Evolutionary conservation across 2,329 filamentous ascomycete genomes (phyloP).

Genomic region (Botrytis hyacinthi): DNA sequence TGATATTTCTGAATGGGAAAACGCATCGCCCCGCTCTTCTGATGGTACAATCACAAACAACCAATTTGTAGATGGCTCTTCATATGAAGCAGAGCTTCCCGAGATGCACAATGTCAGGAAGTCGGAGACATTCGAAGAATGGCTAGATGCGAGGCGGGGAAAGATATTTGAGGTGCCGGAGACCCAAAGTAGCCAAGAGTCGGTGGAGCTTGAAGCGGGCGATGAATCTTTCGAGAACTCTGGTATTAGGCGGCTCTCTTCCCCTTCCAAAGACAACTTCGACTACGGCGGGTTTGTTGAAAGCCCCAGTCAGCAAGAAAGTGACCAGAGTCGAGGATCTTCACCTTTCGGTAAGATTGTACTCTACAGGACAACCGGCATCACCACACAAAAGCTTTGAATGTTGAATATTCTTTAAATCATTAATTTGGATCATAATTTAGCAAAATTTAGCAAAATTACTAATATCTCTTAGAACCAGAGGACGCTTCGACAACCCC

Average conservation of each 20-base stretch:
- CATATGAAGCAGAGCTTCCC: not conserved
- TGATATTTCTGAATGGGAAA: not conserved
- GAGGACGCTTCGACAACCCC: slow-evolving; percentile 35
- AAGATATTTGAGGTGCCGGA: not conserved
- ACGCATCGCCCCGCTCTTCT: not conserved
- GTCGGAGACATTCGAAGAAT: not conserved
- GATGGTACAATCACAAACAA: not conserved
- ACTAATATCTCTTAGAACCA: slow-evolving; percentile 28
- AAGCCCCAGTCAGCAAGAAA: slow-evolving; percentile 23
- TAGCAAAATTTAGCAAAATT: not conserved
- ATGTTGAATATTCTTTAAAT: too few relatives aligned
- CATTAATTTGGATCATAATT: not conserved
- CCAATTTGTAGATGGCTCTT: not conserved
- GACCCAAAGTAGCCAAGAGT: slow-evolving; percentile 15
- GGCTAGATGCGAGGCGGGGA: slow-evolving; percentile 9
- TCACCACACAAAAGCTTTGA: not conserved
- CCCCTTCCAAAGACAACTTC: slow-evolving; percentile 33
- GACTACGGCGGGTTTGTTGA: slow-evolving; percentile 36
- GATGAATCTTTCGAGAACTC: slow-evolving; percentile 14
- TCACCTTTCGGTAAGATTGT: slow-evolving; percentile 28
- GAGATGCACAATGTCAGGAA: not conserved
- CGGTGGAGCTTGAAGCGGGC: not conserved
- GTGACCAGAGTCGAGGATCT: slow-evolving; percentile 21
- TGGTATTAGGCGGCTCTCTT: slow-evolving; percentile 9
- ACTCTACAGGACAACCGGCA: not conserved